A percentile compares a stretch with the other conserved stretches of the same genome.
Conservation (phyloP, 805 yeast genomes). For the Candida anglica region DNA sequence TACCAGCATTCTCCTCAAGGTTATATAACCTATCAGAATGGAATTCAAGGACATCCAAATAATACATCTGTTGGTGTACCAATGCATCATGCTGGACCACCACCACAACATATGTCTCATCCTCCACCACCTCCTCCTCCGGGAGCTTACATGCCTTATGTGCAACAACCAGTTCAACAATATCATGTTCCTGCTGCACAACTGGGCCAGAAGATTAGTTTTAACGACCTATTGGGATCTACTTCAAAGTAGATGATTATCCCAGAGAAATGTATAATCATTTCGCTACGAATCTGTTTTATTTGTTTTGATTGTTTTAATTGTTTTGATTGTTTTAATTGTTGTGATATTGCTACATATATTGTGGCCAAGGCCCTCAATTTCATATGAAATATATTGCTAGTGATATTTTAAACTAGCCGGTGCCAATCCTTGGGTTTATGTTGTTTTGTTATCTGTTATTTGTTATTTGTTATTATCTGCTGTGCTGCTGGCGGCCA, state of each 20-base stretch:
- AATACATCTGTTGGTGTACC: constrained; percentile 11
- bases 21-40: constrained; percentile 26
- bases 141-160: constrained; percentile 2
- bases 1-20: constrained; percentile 29
- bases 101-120: constrained; percentile 7
- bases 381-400: too few relatives aligned
- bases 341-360: too few relatives aligned
- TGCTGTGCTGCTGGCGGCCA: too few relatives aligned
- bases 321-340: not conserved
- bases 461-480: too few relatives aligned
- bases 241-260: constrained; percentile 5
- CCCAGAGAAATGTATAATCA: too few relatives aligned
- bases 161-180: constrained; percentile 1
- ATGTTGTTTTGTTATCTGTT: too few relatives aligned
- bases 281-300: too few relatives aligned
- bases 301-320: too few relatives aligned
- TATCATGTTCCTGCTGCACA: not conserved
- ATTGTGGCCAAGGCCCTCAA: too few relatives aligned
- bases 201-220: constrained; percentile 36
- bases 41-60: constrained; percentile 12
- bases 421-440: too few relatives aligned
- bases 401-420: too few relatives aligned
- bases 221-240: constrained; percentile 35
- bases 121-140: constrained; percentile 4
- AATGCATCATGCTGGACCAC: constrained; percentile 8